Evolutionary conservation across 1,284 basidiomycete genomes (phyloP), one percentile per base, ranked within the genome.

Genomic region (Ustilago cynodontis): DNA sequence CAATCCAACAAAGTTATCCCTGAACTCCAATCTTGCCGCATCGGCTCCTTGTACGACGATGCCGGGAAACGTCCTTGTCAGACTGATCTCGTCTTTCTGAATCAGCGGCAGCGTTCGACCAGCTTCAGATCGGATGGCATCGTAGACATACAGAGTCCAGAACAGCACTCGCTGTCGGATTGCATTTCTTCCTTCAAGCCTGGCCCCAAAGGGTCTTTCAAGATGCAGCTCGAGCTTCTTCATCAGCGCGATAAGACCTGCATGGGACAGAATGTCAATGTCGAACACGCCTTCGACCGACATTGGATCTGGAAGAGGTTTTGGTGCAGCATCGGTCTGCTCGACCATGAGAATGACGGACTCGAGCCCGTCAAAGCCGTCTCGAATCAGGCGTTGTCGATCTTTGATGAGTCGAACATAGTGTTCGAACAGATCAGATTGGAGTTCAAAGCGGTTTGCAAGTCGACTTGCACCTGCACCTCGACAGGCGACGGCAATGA

Each of bases 101-200:
- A 74, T 65, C 3, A 74, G 59, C 9, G 65, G 66, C 11, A 66
- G 11, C 4, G 43, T 65, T 11, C 71, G 65, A 18, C 62, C 58
- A 7, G 66, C 71, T 54, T 65, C 59, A 3, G 66, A 59, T 14
- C 66, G 71, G n/a, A 74, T 69, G 7, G 71, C 71, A n/a, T 74
- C 71, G n/a, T 62, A 70, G 5, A 74, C 61, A 51, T 65, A 74
- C 10, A 74, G 57, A n/a, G 63, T 60, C 71, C 71, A 74, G 45
- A 74, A 74, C 11, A 74, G 13, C 33, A 69, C 62, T 4, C 63
- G 29, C 35, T 74, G 71, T 1, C 71, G 61, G 7, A 74, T 52
- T 2, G 37, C 43, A 45, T 70, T 62, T 11, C 62, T 51, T 9
- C 71, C 71, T 50, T 74, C 62, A 16, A 74, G 71, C 7, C 49